Evolutionary conservation across 352 stramenopile genomes (phyloP).

Genomic region (Phytophthora citrophthora): DNA sequence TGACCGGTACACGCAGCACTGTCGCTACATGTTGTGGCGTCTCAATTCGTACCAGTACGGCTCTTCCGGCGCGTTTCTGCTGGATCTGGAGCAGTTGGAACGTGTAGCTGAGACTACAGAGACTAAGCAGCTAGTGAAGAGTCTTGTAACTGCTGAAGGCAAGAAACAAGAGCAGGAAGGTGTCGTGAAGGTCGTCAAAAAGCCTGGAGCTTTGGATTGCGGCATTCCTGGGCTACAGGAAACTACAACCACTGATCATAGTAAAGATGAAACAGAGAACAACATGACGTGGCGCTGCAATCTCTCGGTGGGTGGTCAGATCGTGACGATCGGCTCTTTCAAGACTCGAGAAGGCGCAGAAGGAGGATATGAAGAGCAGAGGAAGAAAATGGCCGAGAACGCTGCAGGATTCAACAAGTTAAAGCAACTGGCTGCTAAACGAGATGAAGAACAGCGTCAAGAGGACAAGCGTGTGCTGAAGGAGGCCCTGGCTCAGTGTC

Average conservation of each 20-base stretch:
- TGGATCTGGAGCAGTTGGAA: slow-evolving; percentile 58
- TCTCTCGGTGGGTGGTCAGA: slow-evolving; percentile 48
- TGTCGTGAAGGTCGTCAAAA: slow-evolving; percentile 18
- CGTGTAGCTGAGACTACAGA: slow-evolving; percentile 18
- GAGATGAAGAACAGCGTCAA: slow-evolving; percentile 29
- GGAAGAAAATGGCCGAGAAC: slow-evolving; percentile 32
- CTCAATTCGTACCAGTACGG: slow-evolving; percentile 75
- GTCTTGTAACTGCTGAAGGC: slow-evolving; percentile 13
- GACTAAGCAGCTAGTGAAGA: slow-evolving; percentile 19
- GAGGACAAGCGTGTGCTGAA: slow-evolving; percentile 42
- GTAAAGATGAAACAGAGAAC: neutral
- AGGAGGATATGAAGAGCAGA: slow-evolving; percentile 52
- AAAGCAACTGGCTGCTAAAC: slow-evolving; percentile 25
- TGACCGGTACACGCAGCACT: slow-evolving; percentile 41
- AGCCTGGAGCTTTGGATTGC: slow-evolving; percentile 18
- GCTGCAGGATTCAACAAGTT: slow-evolving; percentile 37
- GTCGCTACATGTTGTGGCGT: slow-evolving; percentile 45
- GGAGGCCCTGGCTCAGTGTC: slow-evolving; percentile 49
- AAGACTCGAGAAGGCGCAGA: slow-evolving; percentile 47
- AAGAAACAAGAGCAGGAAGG: slow-evolving; percentile 22
- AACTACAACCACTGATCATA: slow-evolving; percentile 6
- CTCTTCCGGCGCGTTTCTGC: slow-evolving; percentile 52
- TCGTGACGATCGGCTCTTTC: slow-evolving; percentile 47
- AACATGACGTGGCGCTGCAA: slow-evolving; percentile 55
- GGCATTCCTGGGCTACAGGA: slow-evolving; percentile 56